Evolutionary conservation across 768 basidiomycete species (phyloP), one percentile per base, ranked within the genome.

Genomic region (Tricholoma sp.): DNA sequence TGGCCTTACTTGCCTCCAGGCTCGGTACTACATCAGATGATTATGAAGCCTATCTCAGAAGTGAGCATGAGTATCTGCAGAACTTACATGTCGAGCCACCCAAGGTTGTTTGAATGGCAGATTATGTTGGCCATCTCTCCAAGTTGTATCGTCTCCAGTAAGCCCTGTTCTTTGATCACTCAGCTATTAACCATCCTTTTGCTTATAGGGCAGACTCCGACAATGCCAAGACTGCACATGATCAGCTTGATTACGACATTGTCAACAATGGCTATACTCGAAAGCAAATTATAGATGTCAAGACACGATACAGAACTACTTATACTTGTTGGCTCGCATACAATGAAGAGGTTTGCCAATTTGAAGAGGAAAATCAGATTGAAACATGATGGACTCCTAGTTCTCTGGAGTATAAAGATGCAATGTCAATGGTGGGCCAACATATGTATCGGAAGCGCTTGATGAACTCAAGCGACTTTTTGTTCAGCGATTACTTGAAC

Each of bases 401-500:
- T 1, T 37, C 55, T 16, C 57, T 52, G 5, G 62, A 71, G 32
- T 77, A 73, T 43, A 52, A 55, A 9, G 41, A 63, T 43, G 57
- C 64, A 18, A 4, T 57, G 5, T 47, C 56, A 22, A 62, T 64
- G 43, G 57, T 68, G 6, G 52, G 35, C 6, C 43, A 56, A 18
- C 57, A 52, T 1, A 52, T 58, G 12, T 76, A 73, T 52, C 65
- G 63, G 10, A 47, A 12, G 70, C 70, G 0, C 63, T 78, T 0
- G 64, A 74, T 16, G 60, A 67, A 10, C 60, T 78, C 0, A 69
- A 76, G 50, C 50, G 59, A 19, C 69, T 77, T 5, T 69, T 71
- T 3, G 58, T 74, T 0, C 69, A 70, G 56, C 62, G 67, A 1
- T 57, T 76, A 1, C 74, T 77, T 59, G 72, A n/a, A n/a, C n/a